Conservation (phyloP, 345 rosid genomes). For the Lenwebbia sp. region DNA sequence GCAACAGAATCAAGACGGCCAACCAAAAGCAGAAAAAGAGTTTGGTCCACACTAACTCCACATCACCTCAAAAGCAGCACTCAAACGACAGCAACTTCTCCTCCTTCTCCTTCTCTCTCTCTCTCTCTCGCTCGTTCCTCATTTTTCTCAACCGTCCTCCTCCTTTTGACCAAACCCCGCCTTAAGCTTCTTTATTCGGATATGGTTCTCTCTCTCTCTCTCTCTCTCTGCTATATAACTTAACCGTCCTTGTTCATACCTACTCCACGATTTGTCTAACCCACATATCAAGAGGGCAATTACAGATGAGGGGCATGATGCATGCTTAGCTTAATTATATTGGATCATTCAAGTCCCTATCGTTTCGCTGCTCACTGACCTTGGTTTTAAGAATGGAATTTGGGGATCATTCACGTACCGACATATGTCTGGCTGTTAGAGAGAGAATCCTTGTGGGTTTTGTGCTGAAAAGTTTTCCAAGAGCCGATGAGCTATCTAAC, state of each 20-base stretch:
- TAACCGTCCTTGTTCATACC: neutral
- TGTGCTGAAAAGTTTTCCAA: neutral
- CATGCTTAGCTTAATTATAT: neutral
- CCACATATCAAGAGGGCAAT: neutral
- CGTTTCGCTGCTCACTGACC: neutral
- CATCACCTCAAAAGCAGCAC: constrained; percentile 34
- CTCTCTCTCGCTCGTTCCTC: neutral
- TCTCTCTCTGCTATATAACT: neutral
- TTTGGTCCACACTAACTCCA: neutral
- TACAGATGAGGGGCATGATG: neutral
- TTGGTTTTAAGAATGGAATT: neutral
- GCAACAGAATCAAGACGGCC: constrained; percentile 15
- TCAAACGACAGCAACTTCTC: neutral
- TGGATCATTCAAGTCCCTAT: neutral
- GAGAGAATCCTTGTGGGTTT: neutral
- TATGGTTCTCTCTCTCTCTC: neutral
- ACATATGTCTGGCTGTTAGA: neutral
- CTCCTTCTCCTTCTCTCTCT: neutral
- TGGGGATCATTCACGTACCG: neutral
- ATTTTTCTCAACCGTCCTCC: neutral
- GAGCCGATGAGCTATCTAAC: neutral
- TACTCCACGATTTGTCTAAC: neutral
- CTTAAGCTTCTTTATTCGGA: neutral
- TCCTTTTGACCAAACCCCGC: neutral
- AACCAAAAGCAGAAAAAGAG: constrained; percentile 14